Base-by-base conservation (phyloP, 2,329 filamentous ascomycete genomes). In the Colletotrichum coccodes region DNA sequence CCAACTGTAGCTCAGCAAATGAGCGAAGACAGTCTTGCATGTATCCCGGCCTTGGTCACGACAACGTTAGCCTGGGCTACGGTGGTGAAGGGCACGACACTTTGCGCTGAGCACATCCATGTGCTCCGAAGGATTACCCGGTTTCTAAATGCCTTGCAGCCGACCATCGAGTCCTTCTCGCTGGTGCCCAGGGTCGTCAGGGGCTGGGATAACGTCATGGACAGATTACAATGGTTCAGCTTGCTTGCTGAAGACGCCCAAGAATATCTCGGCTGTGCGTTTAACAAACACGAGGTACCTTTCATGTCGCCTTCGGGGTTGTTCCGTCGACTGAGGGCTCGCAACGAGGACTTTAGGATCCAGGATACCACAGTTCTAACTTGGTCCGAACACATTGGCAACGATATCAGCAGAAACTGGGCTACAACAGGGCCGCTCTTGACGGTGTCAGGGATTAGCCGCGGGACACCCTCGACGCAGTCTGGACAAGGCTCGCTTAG, bases 321-420 rank as follows among this genome's bases (percentile, higher is more conserved):
- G 6, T 72, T 77, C 21, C 71, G 70, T 1, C 75, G 72, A 14
- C 14, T 68, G 23, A 52, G 32, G 36, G 23, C 47, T 32, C 21
- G 32, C 18, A 40, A 28, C 49, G 21, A 47, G 59, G 28, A n/a
- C 49, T 14, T 60, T 59, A 56, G 36, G 70, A 28, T 60, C 62
- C 60, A 70, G 36, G 68, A 79, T 36, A 64, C 77, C 3, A 76
- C 83, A 30, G 74, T 83, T 9, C 73, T 76, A 34, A 78, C 70
- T 47, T 87, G 87, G 63, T 75, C 77, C 7, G 77, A 79, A 18
- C 80, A 80, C 56, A 84, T 88, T 42, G 62, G 80, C 6, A 77
- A 79, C 9, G 85, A 88, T 47, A 80, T 87, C 12, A 75, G 76
- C 4, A 79, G 78, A 50, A 84, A 81, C 47, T 88, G 86, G 86